Evolutionary conservation across 164 flowering plant species (phyloP).

Genomic region (Nymphaea thermarum): DNA sequence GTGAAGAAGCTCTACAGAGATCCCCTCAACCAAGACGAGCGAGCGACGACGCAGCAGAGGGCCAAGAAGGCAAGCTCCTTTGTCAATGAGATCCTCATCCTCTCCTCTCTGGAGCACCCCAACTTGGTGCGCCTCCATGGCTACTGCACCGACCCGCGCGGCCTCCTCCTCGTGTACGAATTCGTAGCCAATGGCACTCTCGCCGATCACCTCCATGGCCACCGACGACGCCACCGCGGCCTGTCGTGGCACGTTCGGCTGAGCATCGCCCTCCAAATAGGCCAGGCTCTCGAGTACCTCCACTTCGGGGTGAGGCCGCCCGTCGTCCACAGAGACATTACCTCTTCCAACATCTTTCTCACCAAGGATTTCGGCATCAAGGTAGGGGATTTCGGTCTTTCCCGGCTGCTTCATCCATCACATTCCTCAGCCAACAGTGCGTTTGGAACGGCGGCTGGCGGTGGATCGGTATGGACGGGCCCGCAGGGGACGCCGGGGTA

Average conservation of each 20-base stretch:
- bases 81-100: constrained; percentile 77
- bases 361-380: constrained; percentile 70
- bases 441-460: constrained; percentile 23
- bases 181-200: constrained; percentile 83
- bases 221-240: constrained; percentile 7
- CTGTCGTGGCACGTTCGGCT: constrained; percentile 52
- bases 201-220: constrained; percentile 80
- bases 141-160: constrained; percentile 81
- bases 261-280: constrained; percentile 63
- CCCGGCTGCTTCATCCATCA: constrained; percentile 31
- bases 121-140: constrained; percentile 80
- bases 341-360: constrained; percentile 70
- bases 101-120: constrained; percentile 64
- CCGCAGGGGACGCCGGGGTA: constrained; percentile 99
- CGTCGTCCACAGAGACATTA: constrained; percentile 82
- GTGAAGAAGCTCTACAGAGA: constrained; percentile 60
- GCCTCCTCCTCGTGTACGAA: constrained; percentile 71
- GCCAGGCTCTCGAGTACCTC: constrained; percentile 65
- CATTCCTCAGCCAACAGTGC: not conserved
- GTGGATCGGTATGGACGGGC: constrained; percentile 63
- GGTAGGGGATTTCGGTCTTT: constrained; percentile 86
- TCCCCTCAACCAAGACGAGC: constrained; percentile 15
- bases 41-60: constrained; percentile 14
- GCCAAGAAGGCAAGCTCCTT: constrained; percentile 43
- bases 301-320: constrained; percentile 58